Evolutionary conservation across 371 early-diverging fungal species (phyloP).

Genomic region (Zychaea mexicana): DNA sequence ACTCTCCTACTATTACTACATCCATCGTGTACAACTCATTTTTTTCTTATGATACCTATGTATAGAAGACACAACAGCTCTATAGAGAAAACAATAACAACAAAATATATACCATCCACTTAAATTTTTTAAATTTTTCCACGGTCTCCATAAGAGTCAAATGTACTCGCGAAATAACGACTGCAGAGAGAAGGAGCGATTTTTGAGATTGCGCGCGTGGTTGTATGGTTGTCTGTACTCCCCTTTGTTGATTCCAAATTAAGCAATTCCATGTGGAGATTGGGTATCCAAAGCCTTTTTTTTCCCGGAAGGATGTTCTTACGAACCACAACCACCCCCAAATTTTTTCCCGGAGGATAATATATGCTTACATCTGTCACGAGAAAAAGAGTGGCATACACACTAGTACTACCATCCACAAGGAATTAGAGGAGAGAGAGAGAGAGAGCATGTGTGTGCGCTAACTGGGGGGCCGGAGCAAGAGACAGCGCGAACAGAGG

Average conservation of each 20-base stretch:
- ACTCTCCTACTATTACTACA: neutral
- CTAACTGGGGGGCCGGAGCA: neutral
- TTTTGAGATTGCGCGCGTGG: too few species aligned
- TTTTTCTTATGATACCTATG: neutral
- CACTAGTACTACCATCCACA: too few species aligned
- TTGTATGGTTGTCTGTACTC: neutral
- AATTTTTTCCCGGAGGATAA: neutral
- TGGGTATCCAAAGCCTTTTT: neutral
- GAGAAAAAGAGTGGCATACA: too few species aligned
- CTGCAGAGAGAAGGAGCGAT: too few species aligned
- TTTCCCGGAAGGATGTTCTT: neutral
- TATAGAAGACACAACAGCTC: neutral
- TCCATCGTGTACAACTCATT: neutral
- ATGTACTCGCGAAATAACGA: neutral
- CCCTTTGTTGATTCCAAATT: neutral
- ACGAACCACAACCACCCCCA: too few species aligned
- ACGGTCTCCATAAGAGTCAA: neutral
- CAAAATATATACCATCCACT: neutral
- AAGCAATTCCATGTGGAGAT: constrained; percentile 1
- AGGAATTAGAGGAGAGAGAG: too few species aligned
- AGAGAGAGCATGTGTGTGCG: too few species aligned
- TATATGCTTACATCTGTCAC: neutral
- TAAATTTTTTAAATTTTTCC: neutral
- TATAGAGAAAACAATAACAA: neutral
- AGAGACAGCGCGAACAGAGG: neutral